A percentile compares a stretch with the other conserved stretches of the same genome.
These are phyloP conservation scores for Pelargonium myrrhifolium DNA, from an alignment of 441 rosid genomes.

Conservation along the genomic window DNA sequence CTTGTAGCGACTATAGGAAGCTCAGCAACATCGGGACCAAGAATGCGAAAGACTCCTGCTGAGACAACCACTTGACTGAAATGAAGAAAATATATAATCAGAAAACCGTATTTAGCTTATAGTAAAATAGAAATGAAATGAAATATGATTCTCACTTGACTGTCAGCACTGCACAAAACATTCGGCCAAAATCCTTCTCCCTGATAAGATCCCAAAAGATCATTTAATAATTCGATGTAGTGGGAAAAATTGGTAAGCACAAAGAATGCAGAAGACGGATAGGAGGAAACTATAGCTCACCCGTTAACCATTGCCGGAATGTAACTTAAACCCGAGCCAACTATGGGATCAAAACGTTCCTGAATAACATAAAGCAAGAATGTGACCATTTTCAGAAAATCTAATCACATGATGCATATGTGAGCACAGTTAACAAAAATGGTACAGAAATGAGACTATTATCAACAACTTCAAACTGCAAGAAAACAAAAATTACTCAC, in stretches of 20 bases:
- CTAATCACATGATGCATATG: background rate
- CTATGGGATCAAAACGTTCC: conserved; percentile 84
- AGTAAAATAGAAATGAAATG: background rate
- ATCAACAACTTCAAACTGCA: background rate
- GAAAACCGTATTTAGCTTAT: background rate
- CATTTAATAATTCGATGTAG: background rate
- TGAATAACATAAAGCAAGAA: conserved; percentile 14
- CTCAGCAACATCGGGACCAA: conserved; percentile 80
- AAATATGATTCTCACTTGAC: conserved; percentile 54
- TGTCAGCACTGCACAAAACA: conserved; percentile 69
- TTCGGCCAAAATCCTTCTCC: conserved; percentile 73
- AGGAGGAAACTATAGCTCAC: conserved; percentile 35
- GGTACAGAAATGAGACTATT: no score
- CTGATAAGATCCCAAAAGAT: conserved; percentile 36
- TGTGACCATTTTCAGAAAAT: background rate
- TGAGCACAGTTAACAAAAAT: background rate
- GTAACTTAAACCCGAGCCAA: conserved; percentile 50
- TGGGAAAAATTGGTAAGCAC: background rate
- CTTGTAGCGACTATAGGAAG: conserved; percentile 85
- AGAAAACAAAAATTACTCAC: conserved; percentile 32
- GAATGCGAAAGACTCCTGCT: conserved; percentile 67
- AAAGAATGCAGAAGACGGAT: background rate
- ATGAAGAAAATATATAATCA: conserved; percentile 14
- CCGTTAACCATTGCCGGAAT: conserved; percentile 79
- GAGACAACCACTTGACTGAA: conserved; percentile 74